Conservation (phyloP, 2,329 filamentous ascomycete species). For the Clarireedia paspali region DNA sequence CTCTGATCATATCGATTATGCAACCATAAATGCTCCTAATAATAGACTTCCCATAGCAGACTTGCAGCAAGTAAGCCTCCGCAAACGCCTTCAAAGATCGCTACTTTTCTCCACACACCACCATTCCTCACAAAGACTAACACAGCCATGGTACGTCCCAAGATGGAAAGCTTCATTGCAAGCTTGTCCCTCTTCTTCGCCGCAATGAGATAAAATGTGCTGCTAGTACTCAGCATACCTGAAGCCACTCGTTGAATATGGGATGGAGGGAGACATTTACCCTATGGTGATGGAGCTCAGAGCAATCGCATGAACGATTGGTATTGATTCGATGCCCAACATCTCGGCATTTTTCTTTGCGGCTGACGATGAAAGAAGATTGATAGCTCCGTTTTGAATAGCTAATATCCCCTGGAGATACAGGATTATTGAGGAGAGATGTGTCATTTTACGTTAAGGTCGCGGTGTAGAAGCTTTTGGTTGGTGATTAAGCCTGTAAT, state of each 20-base stretch:
- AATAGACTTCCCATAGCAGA: background rate
- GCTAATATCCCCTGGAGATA: background rate
- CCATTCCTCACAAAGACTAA: background rate
- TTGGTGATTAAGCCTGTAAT: background rate
- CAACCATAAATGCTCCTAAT: background rate
- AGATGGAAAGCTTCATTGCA: background rate
- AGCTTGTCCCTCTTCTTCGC: background rate
- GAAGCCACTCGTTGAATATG: background rate
- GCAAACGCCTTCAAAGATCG: background rate
- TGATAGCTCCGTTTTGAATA: background rate
- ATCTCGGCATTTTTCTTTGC: background rate
- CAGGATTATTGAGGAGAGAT: background rate
- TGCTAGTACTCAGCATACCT: background rate
- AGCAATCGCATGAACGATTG: background rate
- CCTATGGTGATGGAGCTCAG: background rate
- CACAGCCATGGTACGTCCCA: background rate
- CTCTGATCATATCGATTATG: background rate
- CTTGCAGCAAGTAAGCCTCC: background rate
- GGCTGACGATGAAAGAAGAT: background rate
- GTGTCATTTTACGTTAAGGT: background rate
- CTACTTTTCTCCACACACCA: constrained; percentile 1
- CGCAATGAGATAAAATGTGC: constrained; percentile 1
- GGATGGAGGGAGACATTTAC: background rate
- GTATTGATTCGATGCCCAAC: background rate
- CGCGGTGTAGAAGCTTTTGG: too few species aligned